These are phyloP conservation scores for Daldinia caldariorum DNA, from an alignment of 495 filamentous ascomycete genomes.

Conservation along the genomic window DNA sequence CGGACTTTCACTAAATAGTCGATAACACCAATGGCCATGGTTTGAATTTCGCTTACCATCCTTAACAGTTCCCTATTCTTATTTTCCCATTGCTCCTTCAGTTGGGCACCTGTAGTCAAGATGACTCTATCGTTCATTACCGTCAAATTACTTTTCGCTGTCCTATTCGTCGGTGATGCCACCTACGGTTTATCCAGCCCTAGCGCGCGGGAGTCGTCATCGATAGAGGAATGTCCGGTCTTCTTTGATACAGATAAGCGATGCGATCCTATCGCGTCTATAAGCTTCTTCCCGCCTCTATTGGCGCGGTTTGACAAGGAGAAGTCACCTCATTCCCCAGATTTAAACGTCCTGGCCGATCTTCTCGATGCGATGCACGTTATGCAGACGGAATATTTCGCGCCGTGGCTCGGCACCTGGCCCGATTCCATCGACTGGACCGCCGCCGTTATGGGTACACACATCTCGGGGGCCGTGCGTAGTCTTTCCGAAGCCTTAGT, in stretches of 20 bases:
- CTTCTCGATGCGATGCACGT: conserved; percentile 71
- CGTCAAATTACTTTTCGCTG: conserved; percentile 4
- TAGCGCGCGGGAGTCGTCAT: conserved; percentile 8
- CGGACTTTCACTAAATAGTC: conserved; percentile 14
- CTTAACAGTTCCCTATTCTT: conserved; percentile 13
- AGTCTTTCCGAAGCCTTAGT: conserved; percentile 64
- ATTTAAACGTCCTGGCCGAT: conserved; percentile 49
- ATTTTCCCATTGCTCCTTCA: neutral
- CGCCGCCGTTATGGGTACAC: conserved; percentile 83
- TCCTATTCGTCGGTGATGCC: conserved; percentile 9
- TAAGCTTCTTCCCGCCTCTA: conserved; percentile 40
- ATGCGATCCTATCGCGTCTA: conserved; percentile 44
- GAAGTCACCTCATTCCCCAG: conserved; percentile 20
- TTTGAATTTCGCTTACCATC: conserved; percentile 22
- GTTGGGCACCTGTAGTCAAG: conserved; percentile 4
- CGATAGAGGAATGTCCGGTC: conserved; percentile 37
- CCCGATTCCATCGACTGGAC: conserved; percentile 94
- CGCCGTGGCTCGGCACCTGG: conserved; percentile 82
- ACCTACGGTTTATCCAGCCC: conserved; percentile 15
- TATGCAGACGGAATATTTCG: conserved; percentile 83
- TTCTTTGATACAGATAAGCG: conserved; percentile 32
- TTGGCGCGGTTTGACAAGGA: conserved; percentile 7
- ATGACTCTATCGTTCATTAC: conserved; percentile 28
- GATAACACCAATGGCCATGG: conserved; percentile 14
- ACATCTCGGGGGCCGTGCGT: conserved; percentile 74